Evolutionary conservation across 345 rosid species (phyloP).

Genomic region (Syzygium aromaticum): DNA sequence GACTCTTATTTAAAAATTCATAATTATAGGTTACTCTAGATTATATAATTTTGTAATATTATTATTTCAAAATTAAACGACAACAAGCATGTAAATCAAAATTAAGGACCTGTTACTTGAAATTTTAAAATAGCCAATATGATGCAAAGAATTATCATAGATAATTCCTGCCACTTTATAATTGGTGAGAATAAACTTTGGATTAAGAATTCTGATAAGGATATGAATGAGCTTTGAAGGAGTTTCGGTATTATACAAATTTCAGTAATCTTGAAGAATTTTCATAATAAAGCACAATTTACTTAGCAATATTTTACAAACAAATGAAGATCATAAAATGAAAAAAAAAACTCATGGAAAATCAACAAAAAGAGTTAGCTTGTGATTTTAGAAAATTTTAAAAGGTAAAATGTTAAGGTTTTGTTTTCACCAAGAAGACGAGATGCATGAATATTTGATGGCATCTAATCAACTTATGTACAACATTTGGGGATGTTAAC

Average conservation of each 20-base stretch:
- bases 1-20: neutral
- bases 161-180: neutral
- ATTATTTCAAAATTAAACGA: neutral
- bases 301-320: neutral
- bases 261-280: neutral
- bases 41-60: neutral
- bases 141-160: neutral
- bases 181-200: neutral
- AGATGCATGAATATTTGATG: neutral
- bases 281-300: neutral
- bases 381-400: neutral
- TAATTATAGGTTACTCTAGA: neutral
- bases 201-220: neutral
- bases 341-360: neutral
- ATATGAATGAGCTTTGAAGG: neutral
- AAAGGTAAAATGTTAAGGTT: too few relatives aligned
- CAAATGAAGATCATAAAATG: neutral
- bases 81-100: neutral
- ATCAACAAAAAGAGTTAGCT: neutral
- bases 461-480: neutral
- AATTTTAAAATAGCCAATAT: neutral
- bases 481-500: neutral
- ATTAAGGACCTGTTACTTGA: neutral
- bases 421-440: neutral
- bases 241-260: neutral